Evolutionary conservation across 768 basidiomycete genomes (phyloP).

Genomic region (Naganishia randhawae): DNA sequence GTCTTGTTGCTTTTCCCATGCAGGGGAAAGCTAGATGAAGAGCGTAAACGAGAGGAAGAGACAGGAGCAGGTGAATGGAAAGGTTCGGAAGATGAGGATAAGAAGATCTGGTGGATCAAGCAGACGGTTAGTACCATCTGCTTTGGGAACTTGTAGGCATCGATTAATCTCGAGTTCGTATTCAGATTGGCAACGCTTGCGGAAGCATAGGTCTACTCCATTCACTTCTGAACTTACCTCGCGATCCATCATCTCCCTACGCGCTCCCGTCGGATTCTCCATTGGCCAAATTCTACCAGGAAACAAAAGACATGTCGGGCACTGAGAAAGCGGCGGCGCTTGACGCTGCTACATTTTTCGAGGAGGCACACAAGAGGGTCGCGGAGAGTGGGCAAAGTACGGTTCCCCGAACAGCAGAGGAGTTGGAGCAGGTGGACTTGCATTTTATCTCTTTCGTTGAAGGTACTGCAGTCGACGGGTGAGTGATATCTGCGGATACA

Average conservation of each 20-base stretch:
- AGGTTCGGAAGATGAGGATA: constrained; percentile 55
- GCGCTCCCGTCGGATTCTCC: constrained; percentile 37
- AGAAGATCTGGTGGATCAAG: constrained; percentile 75
- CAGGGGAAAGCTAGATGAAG: constrained; percentile 56
- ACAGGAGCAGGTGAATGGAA: constrained; percentile 53
- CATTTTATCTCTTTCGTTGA: constrained; percentile 86
- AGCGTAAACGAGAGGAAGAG: constrained; percentile 62
- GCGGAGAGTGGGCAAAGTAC: constrained; percentile 67
- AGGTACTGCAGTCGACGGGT: constrained; percentile 55
- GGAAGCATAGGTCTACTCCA: constrained; percentile 77
- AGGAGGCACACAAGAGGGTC: constrained; percentile 68
- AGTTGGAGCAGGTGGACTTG: constrained; percentile 64
- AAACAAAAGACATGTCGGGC: constrained; percentile 36
- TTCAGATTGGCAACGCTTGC: constrained; percentile 77
- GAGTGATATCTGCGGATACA: constrained; percentile 17
- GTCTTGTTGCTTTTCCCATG: constrained; percentile 82
- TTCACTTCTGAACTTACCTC: constrained; percentile 69
- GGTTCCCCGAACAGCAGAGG: constrained; percentile 54
- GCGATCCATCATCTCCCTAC: constrained; percentile 38
- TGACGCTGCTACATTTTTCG: constrained; percentile 71
- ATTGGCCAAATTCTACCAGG: constrained; percentile 43
- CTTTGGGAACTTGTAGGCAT: neutral
- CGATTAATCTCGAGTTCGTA: neutral
- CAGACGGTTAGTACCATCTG: constrained; percentile 64
- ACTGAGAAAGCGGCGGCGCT: constrained; percentile 70